Evolutionary conservation across 441 rosid genomes (phyloP), one percentile per base, ranked within the genome.

Genomic region (Flueggea neowawraea): DNA sequence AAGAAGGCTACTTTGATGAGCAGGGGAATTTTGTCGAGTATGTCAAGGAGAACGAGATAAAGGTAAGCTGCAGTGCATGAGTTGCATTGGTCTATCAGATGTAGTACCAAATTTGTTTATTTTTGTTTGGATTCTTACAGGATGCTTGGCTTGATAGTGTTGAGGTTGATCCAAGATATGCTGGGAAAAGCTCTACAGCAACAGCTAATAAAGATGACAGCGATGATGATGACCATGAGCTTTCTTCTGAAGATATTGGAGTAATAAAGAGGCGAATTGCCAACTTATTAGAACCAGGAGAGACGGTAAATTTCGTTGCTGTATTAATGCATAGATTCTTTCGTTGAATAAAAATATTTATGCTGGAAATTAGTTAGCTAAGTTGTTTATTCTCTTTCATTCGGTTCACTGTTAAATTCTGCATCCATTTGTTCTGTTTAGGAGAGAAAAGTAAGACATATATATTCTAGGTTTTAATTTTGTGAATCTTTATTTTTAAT

Each of bases 101-200:
- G 16, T 39, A 52, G 49, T 45, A 51, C 36, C 16, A 16, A 15
- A 60, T 32, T 45, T 69, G 44, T 52, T 59, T 51, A 13, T 55
- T 51, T 56, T 47, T 6, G 33, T 43, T n/a, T 60, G 56, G 60
- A 55, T 68, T 63, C 50, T 67, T 75, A 66, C 78, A 95, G 99
- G 99, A 95, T 80, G 92, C 98, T 13, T 95, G 99, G 99, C 89
- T 95, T 69, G 99, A 95, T 70, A 86, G 86, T 64, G 70, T 90
- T 75, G 96, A 82, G 50, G 78, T 57, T 41, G n/a, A 80, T 85
- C n/a, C n/a, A 49, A 74, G 77, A 71, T 71, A 77, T 78, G 73
- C 79, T 67, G 87, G 83, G 49, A 73, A 73, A 69, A 62, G 73
- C 59, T 62, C 64, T 67, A 28, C 58, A 65, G 58, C 17, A 60